phyloP scores from a whole-genome alignment of 2,329 filamentous ascomycete genomes.

The Cordyceps tenuipes region DNA sequence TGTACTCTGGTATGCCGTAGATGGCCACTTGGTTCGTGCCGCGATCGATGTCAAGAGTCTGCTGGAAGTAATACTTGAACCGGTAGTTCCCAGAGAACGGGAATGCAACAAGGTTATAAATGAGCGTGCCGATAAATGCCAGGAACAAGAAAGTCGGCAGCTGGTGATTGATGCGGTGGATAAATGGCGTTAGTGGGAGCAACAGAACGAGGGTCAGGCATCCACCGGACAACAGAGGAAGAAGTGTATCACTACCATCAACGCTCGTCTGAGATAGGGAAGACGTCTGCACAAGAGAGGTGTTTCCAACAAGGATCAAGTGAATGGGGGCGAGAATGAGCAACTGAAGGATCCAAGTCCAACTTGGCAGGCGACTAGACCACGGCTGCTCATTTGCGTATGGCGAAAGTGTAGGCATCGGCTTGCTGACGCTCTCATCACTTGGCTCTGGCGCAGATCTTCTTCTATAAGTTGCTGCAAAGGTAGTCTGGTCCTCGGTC shows the following conservation, averaged over 20 bases:
- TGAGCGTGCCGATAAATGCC: constrained; percentile 64
- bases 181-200: constrained; percentile 70
- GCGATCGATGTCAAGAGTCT: constrained; percentile 68
- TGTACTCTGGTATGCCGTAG: constrained; percentile 57
- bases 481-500: constrained; percentile 38
- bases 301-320: constrained; percentile 67
- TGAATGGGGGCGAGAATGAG: constrained; percentile 70
- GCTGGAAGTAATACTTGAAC: constrained; percentile 81
- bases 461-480: constrained; percentile 47
- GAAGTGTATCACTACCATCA: constrained; percentile 67
- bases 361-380: constrained; percentile 70
- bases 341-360: constrained; percentile 84
- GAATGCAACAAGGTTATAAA: constrained; percentile 82
- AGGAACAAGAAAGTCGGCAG: constrained; percentile 68
- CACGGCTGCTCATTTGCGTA: constrained; percentile 75
- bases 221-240: constrained; percentile 64
- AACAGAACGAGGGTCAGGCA: constrained; percentile 62
- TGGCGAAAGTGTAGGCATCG: constrained; percentile 23
- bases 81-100: constrained; percentile 75
- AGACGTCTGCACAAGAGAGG: constrained; percentile 63
- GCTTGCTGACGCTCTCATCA: constrained; percentile 26
- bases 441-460: constrained; percentile 25
- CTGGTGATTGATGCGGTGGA: constrained; percentile 79
- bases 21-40: constrained; percentile 63
- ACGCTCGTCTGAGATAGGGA: constrained; percentile 72